These are phyloP conservation scores for Calonectria crousiana DNA, from an alignment of 2,329 filamentous ascomycete species.

Conservation along the genomic window DNA sequence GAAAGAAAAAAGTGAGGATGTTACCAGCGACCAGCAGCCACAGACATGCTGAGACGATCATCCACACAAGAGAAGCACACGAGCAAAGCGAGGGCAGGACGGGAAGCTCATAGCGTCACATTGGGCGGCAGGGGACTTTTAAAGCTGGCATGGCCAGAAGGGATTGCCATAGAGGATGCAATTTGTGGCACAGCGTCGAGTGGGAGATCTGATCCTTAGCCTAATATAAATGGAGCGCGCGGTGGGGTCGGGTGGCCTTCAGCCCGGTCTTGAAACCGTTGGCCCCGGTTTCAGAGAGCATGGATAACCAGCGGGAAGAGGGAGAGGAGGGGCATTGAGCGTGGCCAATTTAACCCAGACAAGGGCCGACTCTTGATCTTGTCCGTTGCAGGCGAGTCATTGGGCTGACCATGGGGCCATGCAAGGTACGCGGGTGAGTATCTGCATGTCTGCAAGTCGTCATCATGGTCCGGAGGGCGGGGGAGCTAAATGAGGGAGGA, in stretches of 20 bases:
- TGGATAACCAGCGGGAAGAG: constrained; percentile 12
- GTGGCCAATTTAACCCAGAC: constrained; percentile 23
- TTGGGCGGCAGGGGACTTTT: constrained; percentile 38
- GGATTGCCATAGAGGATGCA: constrained; percentile 17
- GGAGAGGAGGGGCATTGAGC: constrained; percentile 10
- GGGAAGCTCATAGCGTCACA: constrained; percentile 9
- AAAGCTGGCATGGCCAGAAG: constrained; percentile 25
- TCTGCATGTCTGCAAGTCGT: not conserved
- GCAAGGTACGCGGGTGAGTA: constrained; percentile 8
- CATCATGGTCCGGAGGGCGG: not conserved
- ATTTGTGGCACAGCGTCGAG: constrained; percentile 27
- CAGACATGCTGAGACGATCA: constrained; percentile 31
- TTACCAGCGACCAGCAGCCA: constrained; percentile 39
- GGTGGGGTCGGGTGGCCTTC: constrained; percentile 36
- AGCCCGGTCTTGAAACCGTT: constrained; percentile 40
- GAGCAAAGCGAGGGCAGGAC: constrained; percentile 8
- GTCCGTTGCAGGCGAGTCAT: not conserved
- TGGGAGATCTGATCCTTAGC: constrained; percentile 33
- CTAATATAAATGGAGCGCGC: constrained; percentile 36
- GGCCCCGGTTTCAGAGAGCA: constrained; percentile 30
- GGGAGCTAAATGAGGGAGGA: not conserved
- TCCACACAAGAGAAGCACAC: constrained; percentile 17
- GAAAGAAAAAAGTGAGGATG: not conserved
- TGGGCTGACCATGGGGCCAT: not conserved
- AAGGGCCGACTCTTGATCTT: constrained; percentile 1